These are phyloP conservation scores for Rhizoclosmatium globosum DNA, from an alignment of 192 early-diverging fungal genomes.

Conservation along the genomic window DNA sequence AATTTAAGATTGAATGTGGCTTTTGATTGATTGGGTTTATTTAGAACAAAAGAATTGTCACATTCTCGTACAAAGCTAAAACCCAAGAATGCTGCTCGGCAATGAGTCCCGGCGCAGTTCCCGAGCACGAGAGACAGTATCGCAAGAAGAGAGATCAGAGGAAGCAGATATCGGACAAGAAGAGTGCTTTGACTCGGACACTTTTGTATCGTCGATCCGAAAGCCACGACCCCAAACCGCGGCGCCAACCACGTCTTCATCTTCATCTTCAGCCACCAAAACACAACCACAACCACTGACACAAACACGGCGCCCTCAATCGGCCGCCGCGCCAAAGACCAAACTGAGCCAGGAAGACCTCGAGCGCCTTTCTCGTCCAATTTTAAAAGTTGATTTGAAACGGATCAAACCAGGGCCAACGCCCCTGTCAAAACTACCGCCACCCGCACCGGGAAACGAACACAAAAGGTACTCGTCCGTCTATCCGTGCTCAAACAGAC, in stretches of 20 bases:
- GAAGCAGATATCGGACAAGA: too few relatives aligned
- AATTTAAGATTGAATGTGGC: too few relatives aligned
- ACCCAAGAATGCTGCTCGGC: neutral
- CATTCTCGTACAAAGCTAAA: neutral
- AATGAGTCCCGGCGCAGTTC: neutral
- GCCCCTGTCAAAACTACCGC: constrained; percentile 39
- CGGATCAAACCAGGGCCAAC: neutral
- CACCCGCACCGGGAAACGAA: constrained; percentile 46
- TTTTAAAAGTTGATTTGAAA: constrained; percentile 3
- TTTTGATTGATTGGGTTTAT: too few relatives aligned
- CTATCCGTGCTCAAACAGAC: constrained; percentile 50
- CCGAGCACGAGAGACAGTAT: neutral
- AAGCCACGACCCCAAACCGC: constrained; percentile 3
- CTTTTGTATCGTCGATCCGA: too few relatives aligned
- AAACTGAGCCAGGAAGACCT: constrained; percentile 12
- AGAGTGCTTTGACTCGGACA: too few relatives aligned
- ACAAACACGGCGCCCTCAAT: neutral
- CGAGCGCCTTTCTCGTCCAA: constrained; percentile 13
- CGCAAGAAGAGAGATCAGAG: too few relatives aligned
- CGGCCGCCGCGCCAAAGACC: neutral
- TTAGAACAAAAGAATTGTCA: neutral
- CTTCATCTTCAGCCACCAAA: neutral
- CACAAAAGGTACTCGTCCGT: constrained; percentile 52
- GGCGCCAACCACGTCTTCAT: neutral
- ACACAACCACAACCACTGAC: neutral